These are phyloP conservation scores for Cryptosporidium bovis DNA, from an alignment of 169 alveolate species.

Conservation along the genomic window DNA sequence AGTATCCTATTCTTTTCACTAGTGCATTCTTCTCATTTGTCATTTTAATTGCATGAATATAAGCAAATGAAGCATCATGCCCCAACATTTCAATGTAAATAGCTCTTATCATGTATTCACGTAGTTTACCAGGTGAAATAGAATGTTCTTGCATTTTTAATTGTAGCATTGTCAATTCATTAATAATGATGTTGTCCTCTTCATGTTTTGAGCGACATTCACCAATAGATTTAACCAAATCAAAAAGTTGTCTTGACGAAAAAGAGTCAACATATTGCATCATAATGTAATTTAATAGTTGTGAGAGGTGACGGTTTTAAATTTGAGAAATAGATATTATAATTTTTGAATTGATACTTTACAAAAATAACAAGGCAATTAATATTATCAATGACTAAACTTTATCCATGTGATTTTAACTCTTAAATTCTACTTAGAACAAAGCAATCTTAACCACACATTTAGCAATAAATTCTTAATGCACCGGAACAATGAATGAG, in stretches of 20 bases:
- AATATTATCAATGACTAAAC: too few species aligned
- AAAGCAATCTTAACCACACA: too few species aligned
- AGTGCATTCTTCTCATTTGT: constrained; percentile 86
- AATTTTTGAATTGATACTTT: too few species aligned
- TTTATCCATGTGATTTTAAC: too few species aligned
- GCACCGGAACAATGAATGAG: too few species aligned
- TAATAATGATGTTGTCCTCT: constrained; percentile 92
- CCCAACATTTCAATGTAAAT: constrained; percentile 95
- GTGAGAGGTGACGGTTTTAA: background rate
- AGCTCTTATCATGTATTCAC: constrained; percentile 89
- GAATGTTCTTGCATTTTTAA: constrained; percentile 83
- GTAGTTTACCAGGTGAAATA: constrained; percentile 85
- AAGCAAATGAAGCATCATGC: constrained; percentile 93
- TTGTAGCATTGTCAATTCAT: constrained; percentile 86
- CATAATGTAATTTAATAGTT: background rate
- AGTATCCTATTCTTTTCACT: constrained; percentile 91
- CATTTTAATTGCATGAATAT: constrained; percentile 92
- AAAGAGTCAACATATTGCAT: constrained; percentile 71
- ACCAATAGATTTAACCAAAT: constrained; percentile 91
- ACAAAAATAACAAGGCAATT: too few species aligned
- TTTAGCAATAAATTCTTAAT: too few species aligned
- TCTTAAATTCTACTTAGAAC: too few species aligned
- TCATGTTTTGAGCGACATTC: constrained; percentile 93
- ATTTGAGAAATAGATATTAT: too few species aligned
- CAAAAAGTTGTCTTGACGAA: constrained; percentile 84